Evolutionary conservation across 192 early-diverging fungal species (phyloP), one percentile per base, ranked within the genome.

Genomic region (Umbelopsis ramanniana): DNA sequence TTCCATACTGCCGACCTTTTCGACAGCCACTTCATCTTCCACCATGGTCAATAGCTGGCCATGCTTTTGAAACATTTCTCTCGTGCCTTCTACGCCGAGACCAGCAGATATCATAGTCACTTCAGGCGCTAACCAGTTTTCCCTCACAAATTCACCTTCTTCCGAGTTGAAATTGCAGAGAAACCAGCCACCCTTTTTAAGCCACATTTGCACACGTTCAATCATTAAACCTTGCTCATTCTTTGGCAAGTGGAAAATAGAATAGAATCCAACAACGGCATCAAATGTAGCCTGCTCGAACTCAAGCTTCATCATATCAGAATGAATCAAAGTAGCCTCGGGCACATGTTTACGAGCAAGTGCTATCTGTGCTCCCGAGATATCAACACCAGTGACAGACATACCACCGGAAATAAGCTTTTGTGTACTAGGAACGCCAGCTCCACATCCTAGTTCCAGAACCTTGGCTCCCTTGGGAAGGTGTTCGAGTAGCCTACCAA

Each of bases 121-220:
- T 10, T 38, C 67, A 7, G 57, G 57, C 23, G 9, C 4, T 3
- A 68, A 47, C 67, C 67, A 68, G 43, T 46, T 19, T 29, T 68
- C 67, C 15, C 67, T 21, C 6, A 6, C 40, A 46, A 68, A 4
- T 7, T 68, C 67, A 29, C 67, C 67, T 26, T 68, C 67, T 21
- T 46, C 23, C 21, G 67, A 37, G n/a, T 68, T 22, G 35, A 68
- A 68, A n/a, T 68, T 68, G 43, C 67, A 68, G 11, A 68, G 67
- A n/a, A 68, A 46, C 67, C 67, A 68, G n/a, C 67, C 67, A 19
- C 67, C 67, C 7, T 68, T 22, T n/a, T 68, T 68, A 12, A 68
- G 35, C 67, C 67, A 68, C 26, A 7, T 19, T 24, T 48, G 40
- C 37, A 68, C 43, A 19, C 26, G 40, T 15, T n/a, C 67, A 47